These are phyloP conservation scores for Leccinum pachyderme DNA, from an alignment of 1,284 basidiomycete genomes.

Conservation along the genomic window DNA sequence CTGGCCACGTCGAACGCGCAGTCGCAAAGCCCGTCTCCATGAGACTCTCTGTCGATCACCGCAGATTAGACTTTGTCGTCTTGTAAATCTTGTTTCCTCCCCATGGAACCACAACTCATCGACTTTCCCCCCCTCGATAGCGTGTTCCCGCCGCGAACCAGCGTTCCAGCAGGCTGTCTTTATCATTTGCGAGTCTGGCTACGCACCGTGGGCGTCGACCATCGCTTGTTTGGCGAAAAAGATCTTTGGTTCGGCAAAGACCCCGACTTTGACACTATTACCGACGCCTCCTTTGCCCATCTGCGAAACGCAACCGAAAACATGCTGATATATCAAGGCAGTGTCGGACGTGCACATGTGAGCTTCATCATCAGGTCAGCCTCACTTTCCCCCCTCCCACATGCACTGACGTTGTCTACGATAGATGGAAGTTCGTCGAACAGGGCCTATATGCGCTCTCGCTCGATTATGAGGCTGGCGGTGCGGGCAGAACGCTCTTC, in stretches of 20 bases:
- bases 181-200: constrained; percentile 60
- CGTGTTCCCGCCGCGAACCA: constrained; percentile 53
- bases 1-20: constrained; percentile 50
- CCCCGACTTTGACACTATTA: constrained; percentile 53
- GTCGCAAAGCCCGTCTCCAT: constrained; percentile 46
- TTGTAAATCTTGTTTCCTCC: constrained; percentile 41
- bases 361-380: constrained; percentile 49
- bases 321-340: constrained; percentile 48
- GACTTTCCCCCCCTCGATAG: constrained; percentile 29
- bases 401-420: not conserved
- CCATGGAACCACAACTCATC: not conserved
- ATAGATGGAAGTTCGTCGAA: constrained; percentile 45
- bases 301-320: constrained; percentile 41
- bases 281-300: constrained; percentile 51
- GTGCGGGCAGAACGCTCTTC: constrained; percentile 51
- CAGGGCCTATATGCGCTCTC: constrained; percentile 47
- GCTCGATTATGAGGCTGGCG: constrained; percentile 58
- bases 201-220: constrained; percentile 49
- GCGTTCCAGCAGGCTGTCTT: constrained; percentile 47
- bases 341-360: constrained; percentile 51
- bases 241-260: constrained; percentile 60
- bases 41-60: constrained; percentile 49
- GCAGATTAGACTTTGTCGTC: constrained; percentile 50
- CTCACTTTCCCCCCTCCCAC: not conserved
- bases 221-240: constrained; percentile 56